Base-by-base conservation (phyloP, 2,329 filamentous ascomycete genomes). In the Pseudogymnoascus sp. region DNA sequence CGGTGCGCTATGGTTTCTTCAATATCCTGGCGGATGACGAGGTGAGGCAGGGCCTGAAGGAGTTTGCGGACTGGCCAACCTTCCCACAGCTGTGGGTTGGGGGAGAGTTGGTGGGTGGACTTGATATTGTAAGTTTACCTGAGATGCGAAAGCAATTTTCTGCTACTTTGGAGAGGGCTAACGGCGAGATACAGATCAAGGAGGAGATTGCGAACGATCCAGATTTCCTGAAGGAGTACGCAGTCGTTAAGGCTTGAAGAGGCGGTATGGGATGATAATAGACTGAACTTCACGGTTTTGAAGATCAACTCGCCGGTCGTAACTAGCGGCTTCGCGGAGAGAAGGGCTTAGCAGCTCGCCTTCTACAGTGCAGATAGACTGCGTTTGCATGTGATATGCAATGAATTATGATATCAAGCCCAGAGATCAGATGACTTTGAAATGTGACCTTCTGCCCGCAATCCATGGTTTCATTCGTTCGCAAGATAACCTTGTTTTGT, bases 11-110 rank as follows among this genome's bases (percentile, higher is more conserved):
- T 74, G 94, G 94, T 17, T 99, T 99, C 80, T 99, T 99, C 81
- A 97, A 99, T 73, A 99, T 99, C 66, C 77, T 99, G 69, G 94
- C 94, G 65, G 94, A 99, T 73, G 93, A 99, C 71, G 93, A 97
- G 74, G 94, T 99, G 57, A 84, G 94, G 64, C 93, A 97, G 77
- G 94, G 94, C 0, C 77, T 99, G 71, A 99, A 99, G 81, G 90
- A 94, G 76, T 97, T 86, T 74, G 92, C 92, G n/a, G 94, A 97
- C 65, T 99, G 94, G 94, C 94, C 94, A 8, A 99, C 94, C 0
- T 99, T 91, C 76, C 94, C 94, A 17, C 94, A 99, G 75, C 78
- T 99, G 65, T 99, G 93, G 86, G 85, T 96, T 10, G 84, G 87
- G 63, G 93, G 94, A 11, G 92, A 97, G 74, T 79, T 99, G 58